phyloP scores from a whole-genome alignment of 495 filamentous ascomycete species.

The Penicillium coprophilum region DNA sequence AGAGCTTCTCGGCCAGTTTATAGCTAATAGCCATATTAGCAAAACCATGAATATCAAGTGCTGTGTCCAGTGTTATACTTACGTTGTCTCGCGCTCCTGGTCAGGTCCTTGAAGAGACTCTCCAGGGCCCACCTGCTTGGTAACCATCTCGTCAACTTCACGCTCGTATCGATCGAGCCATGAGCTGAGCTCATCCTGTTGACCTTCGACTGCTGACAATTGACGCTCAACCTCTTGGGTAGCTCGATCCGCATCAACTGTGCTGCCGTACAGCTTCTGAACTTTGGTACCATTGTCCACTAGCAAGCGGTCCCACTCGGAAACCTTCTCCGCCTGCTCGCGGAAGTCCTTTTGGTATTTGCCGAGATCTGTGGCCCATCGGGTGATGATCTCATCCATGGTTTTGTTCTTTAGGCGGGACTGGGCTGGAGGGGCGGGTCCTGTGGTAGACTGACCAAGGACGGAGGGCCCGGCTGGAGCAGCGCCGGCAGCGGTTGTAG shows the following conservation, averaged over 20 bases:
- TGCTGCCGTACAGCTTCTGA: slow-evolving; percentile 79
- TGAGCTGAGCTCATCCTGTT: slow-evolving; percentile 81
- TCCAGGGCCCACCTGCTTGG: slow-evolving; percentile 63
- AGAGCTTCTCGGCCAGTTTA: slow-evolving; percentile 85
- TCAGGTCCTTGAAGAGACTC: slow-evolving; percentile 81
- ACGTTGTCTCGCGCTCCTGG: slow-evolving; percentile 89
- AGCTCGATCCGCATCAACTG: slow-evolving; percentile 86
- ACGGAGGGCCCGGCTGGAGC: slow-evolving; percentile 36
- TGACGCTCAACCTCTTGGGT: slow-evolving; percentile 91
- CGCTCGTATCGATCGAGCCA: slow-evolving; percentile 88
- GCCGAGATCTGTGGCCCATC: slow-evolving; percentile 91
- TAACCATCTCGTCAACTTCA: slow-evolving; percentile 82
- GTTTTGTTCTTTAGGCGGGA: slow-evolving; percentile 96
- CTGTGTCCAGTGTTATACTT: slow-evolving; percentile 24
- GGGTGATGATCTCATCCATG: slow-evolving; percentile 99
- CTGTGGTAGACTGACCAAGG: slow-evolving; percentile 70
- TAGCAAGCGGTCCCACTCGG: slow-evolving; percentile 85
- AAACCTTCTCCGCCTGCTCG: slow-evolving; percentile 79
- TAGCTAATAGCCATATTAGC: slow-evolving; percentile 52
- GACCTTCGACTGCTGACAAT: slow-evolving; percentile 78
- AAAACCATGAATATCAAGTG: not conserved
- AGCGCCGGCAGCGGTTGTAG: slow-evolving; percentile 26
- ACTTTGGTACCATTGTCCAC: slow-evolving; percentile 93
- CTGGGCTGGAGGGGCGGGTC: slow-evolving; percentile 71
- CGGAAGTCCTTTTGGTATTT: slow-evolving; percentile 97